These are phyloP conservation scores for Apiospora arundinis DNA, from an alignment of 2,329 filamentous ascomycete genomes.

Conservation along the genomic window DNA sequence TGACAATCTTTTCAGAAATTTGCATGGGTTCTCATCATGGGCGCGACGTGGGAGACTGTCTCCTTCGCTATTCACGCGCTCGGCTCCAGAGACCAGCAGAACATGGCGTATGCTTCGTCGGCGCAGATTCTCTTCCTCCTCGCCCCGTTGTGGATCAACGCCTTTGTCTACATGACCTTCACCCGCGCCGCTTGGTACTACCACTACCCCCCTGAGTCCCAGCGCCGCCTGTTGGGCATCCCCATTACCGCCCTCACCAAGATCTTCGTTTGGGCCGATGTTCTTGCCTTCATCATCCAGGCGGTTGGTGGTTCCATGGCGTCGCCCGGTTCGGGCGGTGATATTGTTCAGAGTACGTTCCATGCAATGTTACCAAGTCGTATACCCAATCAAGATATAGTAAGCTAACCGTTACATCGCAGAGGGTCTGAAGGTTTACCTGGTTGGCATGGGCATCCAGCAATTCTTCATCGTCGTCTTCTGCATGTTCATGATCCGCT, in stretches of 20 bases:
- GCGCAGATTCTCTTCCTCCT: slow-evolving; percentile 48
- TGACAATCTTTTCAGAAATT: slow-evolving; percentile 21
- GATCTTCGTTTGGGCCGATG: slow-evolving; percentile 54
- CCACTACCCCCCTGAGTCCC: slow-evolving; percentile 39
- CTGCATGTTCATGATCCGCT: slow-evolving; percentile 41
- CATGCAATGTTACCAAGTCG: too few relatives aligned
- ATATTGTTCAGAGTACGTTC: slow-evolving; percentile 32
- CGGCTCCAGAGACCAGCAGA: slow-evolving; percentile 47
- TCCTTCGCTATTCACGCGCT: slow-evolving; percentile 46
- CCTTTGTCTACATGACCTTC: slow-evolving; percentile 52
- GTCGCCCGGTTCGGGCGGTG: slow-evolving; percentile 33
- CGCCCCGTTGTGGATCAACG: slow-evolving; percentile 51
- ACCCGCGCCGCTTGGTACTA: slow-evolving; percentile 46
- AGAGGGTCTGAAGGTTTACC: slow-evolving; percentile 47
- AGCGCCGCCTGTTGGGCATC: slow-evolving; percentile 44
- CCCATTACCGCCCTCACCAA: slow-evolving; percentile 47
- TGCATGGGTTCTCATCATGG: slow-evolving; percentile 49
- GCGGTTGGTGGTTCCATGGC: slow-evolving; percentile 46
- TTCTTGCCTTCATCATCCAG: slow-evolving; percentile 55
- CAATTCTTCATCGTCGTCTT: slow-evolving; percentile 47
- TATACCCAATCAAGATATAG: too few relatives aligned
- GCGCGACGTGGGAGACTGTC: slow-evolving; percentile 45
- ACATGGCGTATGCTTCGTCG: slow-evolving; percentile 37
- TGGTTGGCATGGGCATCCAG: slow-evolving; percentile 46
- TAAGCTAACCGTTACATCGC: neutral